phyloP scores from a whole-genome alignment of 257 asterid species.

The Nicotiana tabacum region DNA sequence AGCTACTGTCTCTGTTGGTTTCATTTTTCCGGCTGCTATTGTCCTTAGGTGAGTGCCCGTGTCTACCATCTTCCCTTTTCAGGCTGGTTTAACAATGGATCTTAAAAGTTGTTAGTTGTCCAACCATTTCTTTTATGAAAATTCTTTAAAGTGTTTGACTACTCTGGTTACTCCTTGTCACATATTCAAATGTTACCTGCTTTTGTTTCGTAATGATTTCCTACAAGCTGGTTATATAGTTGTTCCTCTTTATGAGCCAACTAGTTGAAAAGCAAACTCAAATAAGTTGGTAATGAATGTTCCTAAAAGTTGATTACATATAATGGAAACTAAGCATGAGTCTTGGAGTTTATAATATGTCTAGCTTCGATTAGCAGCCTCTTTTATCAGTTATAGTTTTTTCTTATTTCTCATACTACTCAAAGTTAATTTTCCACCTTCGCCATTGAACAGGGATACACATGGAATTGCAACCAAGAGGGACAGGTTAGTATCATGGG shows the following conservation, averaged over 20 bases:
- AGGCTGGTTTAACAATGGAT: background rate
- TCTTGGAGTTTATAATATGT: background rate
- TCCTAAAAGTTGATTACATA: background rate
- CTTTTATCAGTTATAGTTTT: background rate
- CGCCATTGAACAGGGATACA: conserved; percentile 48
- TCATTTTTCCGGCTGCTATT: conserved; percentile 76
- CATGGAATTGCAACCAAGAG: conserved; percentile 59
- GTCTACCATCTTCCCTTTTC: background rate
- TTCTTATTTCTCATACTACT: background rate
- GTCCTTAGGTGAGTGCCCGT: conserved; percentile 52
- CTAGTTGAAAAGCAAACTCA: background rate
- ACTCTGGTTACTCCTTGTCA: background rate
- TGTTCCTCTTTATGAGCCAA: background rate
- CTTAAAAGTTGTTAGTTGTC: background rate
- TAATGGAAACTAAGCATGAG: background rate
- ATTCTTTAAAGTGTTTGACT: background rate
- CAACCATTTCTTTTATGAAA: background rate
- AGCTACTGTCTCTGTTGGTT: conserved; percentile 80
- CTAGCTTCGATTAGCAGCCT: background rate
- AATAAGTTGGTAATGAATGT: background rate
- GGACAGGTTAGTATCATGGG: conserved; percentile 59
- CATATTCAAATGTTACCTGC: background rate
- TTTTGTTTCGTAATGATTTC: background rate
- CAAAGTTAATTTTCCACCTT: background rate
- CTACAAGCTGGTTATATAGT: background rate